phyloP scores from a whole-genome alignment of 805 yeast species.

The Candida silvatica region DNA sequence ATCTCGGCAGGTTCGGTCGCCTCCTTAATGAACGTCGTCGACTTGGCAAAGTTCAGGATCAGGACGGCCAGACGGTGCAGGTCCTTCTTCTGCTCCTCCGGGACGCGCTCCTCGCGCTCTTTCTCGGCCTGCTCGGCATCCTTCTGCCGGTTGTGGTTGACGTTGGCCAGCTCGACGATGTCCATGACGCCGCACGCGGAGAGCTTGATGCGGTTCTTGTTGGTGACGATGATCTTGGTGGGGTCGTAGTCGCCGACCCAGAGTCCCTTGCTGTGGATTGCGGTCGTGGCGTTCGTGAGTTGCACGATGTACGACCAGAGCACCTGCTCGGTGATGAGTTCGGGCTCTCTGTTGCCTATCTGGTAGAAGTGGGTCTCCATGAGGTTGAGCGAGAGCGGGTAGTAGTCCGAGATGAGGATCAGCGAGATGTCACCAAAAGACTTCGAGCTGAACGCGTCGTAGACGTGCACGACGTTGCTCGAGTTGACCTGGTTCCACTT shows the following conservation, averaged over 20 bases:
- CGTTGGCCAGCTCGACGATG: slow-evolving; percentile 35
- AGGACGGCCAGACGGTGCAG: slow-evolving; percentile 49
- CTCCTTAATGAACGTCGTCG: slow-evolving; percentile 17
- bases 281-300: slow-evolving; percentile 57
- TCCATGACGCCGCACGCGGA: slow-evolving; percentile 68
- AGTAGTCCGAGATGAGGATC: slow-evolving; percentile 75
- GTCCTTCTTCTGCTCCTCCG: slow-evolving; percentile 38
- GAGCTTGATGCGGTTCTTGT: slow-evolving; percentile 61
- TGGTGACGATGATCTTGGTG: slow-evolving; percentile 66
- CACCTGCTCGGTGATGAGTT: slow-evolving; percentile 50
- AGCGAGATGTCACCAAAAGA: slow-evolving; percentile 78
- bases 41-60: slow-evolving; percentile 44
- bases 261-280: slow-evolving; percentile 57
- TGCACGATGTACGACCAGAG: slow-evolving; percentile 78
- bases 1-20: slow-evolving; percentile 12
- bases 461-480: slow-evolving; percentile 56
- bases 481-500: slow-evolving; percentile 53
- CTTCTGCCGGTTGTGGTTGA: slow-evolving; percentile 23
- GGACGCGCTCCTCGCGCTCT: slow-evolving; percentile 18
- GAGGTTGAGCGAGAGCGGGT: slow-evolving; percentile 67
- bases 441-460: slow-evolving; percentile 80
- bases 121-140: slow-evolving; percentile 5
- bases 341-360: slow-evolving; percentile 29
- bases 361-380: slow-evolving; percentile 55
- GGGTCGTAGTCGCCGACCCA: slow-evolving; percentile 56